Conservation (phyloP, 352 stramenopile genomes). For the Vaucheria bursata region DNA sequence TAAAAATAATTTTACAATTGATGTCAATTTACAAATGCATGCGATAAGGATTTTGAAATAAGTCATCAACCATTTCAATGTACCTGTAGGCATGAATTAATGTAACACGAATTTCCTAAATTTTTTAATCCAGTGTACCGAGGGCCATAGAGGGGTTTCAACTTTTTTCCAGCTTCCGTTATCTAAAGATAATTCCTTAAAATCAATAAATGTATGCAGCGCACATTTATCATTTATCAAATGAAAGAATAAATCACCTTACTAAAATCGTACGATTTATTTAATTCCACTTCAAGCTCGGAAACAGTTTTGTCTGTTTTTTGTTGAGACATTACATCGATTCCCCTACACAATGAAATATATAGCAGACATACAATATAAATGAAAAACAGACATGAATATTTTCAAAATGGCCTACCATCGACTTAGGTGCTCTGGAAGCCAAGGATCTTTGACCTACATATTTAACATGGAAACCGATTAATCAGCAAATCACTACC, state of each 20-base stretch:
- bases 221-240: neutral
- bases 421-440: conserved; percentile 67
- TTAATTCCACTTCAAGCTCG: conserved; percentile 93
- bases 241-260: too few species aligned
- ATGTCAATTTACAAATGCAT: too few species aligned
- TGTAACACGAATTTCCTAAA: conserved; percentile 99
- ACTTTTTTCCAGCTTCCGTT: conserved; percentile 85
- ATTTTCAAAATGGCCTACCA: neutral
- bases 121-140: conserved; percentile 93
- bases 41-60: too few species aligned
- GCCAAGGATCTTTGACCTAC: conserved; percentile 71
- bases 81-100: conserved; percentile 90
- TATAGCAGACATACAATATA: neutral
- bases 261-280: conserved; percentile 91
- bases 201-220: too few species aligned
- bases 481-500: too few species aligned
- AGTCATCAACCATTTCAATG: too few species aligned
- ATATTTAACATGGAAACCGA: too few species aligned
- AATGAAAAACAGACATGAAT: neutral
- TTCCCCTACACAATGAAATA: conserved; percentile 70
- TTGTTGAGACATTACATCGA: conserved; percentile 79
- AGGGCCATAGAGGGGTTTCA: conserved; percentile 74
- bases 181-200: conserved; percentile 54
- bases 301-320: conserved; percentile 98
- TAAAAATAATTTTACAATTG: too few species aligned